Conservation (phyloP, 1,139 yeast species). For the Debaryomycetaceae sp. region DNA sequence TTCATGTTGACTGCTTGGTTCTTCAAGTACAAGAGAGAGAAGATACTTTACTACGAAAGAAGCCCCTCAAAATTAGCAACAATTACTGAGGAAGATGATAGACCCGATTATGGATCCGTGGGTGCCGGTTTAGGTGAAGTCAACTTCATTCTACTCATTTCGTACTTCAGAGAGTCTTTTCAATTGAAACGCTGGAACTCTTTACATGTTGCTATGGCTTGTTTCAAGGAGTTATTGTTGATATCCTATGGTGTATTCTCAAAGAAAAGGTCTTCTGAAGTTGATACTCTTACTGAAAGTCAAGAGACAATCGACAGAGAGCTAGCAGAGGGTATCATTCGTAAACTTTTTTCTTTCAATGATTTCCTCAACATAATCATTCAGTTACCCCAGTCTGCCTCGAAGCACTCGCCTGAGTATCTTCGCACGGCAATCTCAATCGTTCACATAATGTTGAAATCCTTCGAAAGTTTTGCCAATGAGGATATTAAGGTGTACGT, state of each 20-base stretch:
- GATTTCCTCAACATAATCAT: slow-evolving; percentile 59
- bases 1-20: slow-evolving; percentile 74
- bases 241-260: slow-evolving; percentile 51
- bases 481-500: slow-evolving; percentile 59
- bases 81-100: slow-evolving; percentile 15
- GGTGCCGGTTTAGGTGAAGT: slow-evolving; percentile 67
- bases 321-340: slow-evolving; percentile 45
- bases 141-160: slow-evolving; percentile 57
- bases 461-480: slow-evolving; percentile 63
- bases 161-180: slow-evolving; percentile 51
- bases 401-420: slow-evolving; percentile 62
- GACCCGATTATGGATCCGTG: slow-evolving; percentile 55
- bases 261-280: slow-evolving; percentile 28
- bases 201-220: slow-evolving; percentile 67
- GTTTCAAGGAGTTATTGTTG: slow-evolving; percentile 62
- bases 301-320: slow-evolving; percentile 48
- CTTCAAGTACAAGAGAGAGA: slow-evolving; percentile 34
- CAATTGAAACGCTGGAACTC: slow-evolving; percentile 53
- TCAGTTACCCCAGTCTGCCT: slow-evolving; percentile 61
- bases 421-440: slow-evolving; percentile 63
- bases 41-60: slow-evolving; percentile 9
- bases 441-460: slow-evolving; percentile 62
- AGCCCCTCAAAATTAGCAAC: neutral
- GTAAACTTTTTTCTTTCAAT: slow-evolving; percentile 59
- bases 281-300: slow-evolving; percentile 32